These are phyloP conservation scores for Lactifluus piperatus DNA, from an alignment of 768 basidiomycete species.

Conservation along the genomic window DNA sequence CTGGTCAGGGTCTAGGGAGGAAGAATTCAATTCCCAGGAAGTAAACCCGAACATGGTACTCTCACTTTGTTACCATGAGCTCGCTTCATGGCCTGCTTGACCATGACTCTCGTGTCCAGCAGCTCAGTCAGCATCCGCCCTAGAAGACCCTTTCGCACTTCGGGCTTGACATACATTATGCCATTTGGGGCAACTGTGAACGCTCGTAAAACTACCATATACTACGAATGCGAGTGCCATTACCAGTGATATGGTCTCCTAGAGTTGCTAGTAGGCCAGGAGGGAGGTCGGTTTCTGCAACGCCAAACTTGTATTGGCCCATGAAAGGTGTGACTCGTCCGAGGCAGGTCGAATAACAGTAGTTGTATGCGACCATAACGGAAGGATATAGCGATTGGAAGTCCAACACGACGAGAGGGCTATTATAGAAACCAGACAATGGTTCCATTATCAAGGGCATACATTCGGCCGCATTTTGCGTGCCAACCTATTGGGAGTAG, in stretches of 20 bases:
- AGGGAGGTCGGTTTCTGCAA: conserved; percentile 60
- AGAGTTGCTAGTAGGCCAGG: conserved; percentile 61
- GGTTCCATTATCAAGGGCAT: conserved; percentile 96
- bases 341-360: conserved; percentile 93
- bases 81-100: conserved; percentile 92
- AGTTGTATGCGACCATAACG: conserved; percentile 98
- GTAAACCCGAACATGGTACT: conserved; percentile 1
- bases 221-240: conserved; percentile 16
- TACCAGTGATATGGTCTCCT: conserved; percentile 70
- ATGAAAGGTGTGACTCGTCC: conserved; percentile 85
- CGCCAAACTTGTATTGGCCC: conserved; percentile 82
- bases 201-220: not conserved
- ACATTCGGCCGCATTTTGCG: conserved; percentile 93
- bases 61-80: conserved; percentile 65
- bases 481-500: conserved; percentile 74
- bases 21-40: not conserved
- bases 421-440: conserved; percentile 83
- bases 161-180: conserved; percentile 83
- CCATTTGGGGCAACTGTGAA: conserved; percentile 86
- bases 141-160: conserved; percentile 76
- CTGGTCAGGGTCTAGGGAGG: conserved; percentile 52
- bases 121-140: conserved; percentile 89
- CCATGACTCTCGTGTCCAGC: conserved; percentile 93
- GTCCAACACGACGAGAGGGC: conserved; percentile 88
- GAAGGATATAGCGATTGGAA: conserved; percentile 97